Conservation (phyloP, 306 rosid genomes). For the Medicago lupulina region DNA sequence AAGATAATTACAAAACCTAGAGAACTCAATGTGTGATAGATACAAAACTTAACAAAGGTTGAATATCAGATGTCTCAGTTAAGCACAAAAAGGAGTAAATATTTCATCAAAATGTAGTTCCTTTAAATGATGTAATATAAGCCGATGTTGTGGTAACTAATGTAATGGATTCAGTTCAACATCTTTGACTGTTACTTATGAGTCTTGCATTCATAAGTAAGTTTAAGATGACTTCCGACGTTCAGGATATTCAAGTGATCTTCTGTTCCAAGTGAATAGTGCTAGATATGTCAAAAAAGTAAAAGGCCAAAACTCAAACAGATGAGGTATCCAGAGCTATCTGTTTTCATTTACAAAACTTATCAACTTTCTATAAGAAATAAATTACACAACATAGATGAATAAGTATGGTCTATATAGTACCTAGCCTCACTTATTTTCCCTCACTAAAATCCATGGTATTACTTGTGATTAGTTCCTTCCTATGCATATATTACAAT, state of each 20-base stretch:
- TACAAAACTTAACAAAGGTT: constrained; percentile 29
- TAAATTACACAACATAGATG: constrained; percentile 14
- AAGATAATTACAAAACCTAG: constrained; percentile 12
- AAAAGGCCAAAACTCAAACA: constrained; percentile 20
- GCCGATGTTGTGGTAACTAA: constrained; percentile 3
- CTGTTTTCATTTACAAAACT: constrained; percentile 28
- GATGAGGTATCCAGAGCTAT: constrained; percentile 8
- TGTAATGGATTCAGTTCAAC: constrained; percentile 28
- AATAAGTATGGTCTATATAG: background rate
- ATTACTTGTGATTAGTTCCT: constrained; percentile 32
- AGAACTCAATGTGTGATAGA: constrained; percentile 10
- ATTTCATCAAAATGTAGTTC: constrained; percentile 24
- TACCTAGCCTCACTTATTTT: constrained; percentile 33
- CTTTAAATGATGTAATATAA: constrained; percentile 26
- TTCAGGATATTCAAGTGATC: constrained; percentile 27
- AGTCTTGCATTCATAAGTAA: constrained; percentile 9
- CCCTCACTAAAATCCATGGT: background rate
- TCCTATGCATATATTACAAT: constrained; percentile 6
- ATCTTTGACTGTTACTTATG: constrained; percentile 15
- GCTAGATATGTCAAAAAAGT: constrained; percentile 20
- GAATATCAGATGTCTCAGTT: constrained; percentile 24
- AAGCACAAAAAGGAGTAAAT: constrained; percentile 28
- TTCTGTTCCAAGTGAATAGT: constrained; percentile 20
- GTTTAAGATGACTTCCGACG: constrained; percentile 17
- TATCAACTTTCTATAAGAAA: constrained; percentile 17